phyloP scores from a whole-genome alignment of 1,139 yeast species.

The Protomyces lactucae-debilis region DNA sequence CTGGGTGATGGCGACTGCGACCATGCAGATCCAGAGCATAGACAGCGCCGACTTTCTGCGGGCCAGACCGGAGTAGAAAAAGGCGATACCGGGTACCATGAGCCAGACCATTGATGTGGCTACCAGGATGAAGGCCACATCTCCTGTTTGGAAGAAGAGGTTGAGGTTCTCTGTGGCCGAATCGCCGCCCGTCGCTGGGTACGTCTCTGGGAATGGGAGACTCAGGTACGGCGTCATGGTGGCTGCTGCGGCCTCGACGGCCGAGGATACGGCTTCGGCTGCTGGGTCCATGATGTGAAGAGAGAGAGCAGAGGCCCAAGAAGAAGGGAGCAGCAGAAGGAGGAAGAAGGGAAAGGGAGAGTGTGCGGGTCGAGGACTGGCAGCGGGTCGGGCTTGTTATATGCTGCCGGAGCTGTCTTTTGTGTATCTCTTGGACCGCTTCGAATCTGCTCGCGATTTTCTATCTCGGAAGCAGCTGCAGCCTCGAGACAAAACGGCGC shows the following conservation, averaged over 20 bases:
- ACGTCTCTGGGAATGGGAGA: conserved; percentile 14
- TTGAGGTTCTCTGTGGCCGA: conserved; percentile 32
- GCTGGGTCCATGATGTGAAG: neutral
- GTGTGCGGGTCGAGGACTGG: neutral
- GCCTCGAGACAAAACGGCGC: too few species aligned
- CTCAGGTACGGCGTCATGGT: conserved; percentile 13
- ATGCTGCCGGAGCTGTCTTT: too few species aligned
- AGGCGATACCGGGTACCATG: conserved; percentile 89
- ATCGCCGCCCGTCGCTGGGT: conserved; percentile 26
- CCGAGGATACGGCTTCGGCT: neutral
- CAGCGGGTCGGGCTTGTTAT: too few species aligned
- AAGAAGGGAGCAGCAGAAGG: neutral
- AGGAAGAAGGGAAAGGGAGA: neutral
- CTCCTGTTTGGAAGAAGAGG: conserved; percentile 48
- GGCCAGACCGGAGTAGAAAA: conserved; percentile 87
- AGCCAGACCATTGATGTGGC: conserved; percentile 68
- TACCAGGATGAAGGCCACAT: conserved; percentile 45
- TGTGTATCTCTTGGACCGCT: too few species aligned
- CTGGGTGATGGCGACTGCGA: conserved; percentile 71
- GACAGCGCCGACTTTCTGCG: conserved; percentile 86
- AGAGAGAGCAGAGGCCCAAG: neutral
- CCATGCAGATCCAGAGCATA: conserved; percentile 77
- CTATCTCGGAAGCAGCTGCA: too few species aligned
- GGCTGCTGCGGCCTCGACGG: neutral
- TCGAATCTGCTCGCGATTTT: too few species aligned